Evolutionary conservation across 306 rosid genomes (phyloP), one percentile per base, ranked within the genome.

Genomic region (Begonia fuchsioides): DNA sequence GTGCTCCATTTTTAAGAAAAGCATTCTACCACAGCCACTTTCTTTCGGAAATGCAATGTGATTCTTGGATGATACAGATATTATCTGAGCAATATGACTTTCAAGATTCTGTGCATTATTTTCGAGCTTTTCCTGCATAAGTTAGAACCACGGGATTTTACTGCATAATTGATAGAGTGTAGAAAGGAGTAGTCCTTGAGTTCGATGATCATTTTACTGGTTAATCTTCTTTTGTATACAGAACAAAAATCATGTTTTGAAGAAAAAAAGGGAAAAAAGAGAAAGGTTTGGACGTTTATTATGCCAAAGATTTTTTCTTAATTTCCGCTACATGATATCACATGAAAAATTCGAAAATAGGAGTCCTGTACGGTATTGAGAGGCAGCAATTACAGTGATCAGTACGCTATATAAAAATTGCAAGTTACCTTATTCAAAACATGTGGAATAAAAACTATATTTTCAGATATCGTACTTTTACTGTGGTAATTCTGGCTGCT

Each of bases 121-220:
- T 64, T 72, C 69, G 57, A 90, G 35, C 54, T 79, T 90, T 65
- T 72, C 93, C 95, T 87, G 66, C 51, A 43, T 49, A 65, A 59
- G 49, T 61, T 44, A 58, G 32, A 54, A 54, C 53, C 13, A 12
- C 63, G 14, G 12, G 20, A 20, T 16, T 56, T 61, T 55, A 55
- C 12, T 41, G 12, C 44, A 41, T 41, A 41, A 5, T 41, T 1
- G 13, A 13, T 41, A 41, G 44, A 5, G 13, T 41, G 13, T 41
- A 2, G 11, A 41, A 41, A 6, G 7, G 13, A 1, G 32, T 26
- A 26, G 3, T 26, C 32, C 32, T 26, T 26, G 32, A 26, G 32
- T 26, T 26, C 5, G 6, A 3, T 26, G 32, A 3, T 3, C 32
- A 26, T 19, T 19, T 19, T 19, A 40, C 44, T 40, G 3, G 5